Evolutionary conservation across 257 asterid species (phyloP).

Genomic region (Solanum clarkiae): DNA sequence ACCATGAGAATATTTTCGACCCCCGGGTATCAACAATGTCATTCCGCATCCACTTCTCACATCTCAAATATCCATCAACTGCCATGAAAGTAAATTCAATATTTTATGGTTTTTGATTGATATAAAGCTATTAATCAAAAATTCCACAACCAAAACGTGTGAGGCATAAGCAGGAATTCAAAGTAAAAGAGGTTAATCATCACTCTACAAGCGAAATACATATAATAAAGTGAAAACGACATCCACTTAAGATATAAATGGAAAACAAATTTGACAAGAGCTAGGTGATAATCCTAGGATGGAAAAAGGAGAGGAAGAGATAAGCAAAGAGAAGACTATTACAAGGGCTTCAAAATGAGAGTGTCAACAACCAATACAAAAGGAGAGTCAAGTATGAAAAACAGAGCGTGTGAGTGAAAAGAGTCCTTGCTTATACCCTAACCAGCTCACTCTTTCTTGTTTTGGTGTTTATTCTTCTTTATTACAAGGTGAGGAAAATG

Average conservation of each 20-base stretch:
- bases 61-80: conserved; percentile 9
- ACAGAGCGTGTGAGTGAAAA: neutral
- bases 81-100: neutral
- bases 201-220: neutral
- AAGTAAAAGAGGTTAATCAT: neutral
- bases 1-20: conserved; percentile 41
- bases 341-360: neutral
- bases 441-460: neutral
- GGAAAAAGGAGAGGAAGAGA: neutral
- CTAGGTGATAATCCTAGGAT: neutral
- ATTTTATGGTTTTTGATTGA: neutral
- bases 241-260: neutral
- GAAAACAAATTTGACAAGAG: neutral
- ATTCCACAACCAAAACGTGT: neutral
- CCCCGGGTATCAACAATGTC: neutral
- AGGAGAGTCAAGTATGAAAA: neutral
- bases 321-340: neutral
- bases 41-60: neutral
- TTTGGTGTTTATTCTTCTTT: neutral
- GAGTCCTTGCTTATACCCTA: neutral
- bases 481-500: neutral
- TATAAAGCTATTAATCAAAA: neutral
- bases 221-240: neutral
- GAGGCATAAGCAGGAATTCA: neutral
- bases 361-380: neutral